phyloP scores from a whole-genome alignment of 1,284 basidiomycete species.

The Porogramme epimiltina region DNA sequence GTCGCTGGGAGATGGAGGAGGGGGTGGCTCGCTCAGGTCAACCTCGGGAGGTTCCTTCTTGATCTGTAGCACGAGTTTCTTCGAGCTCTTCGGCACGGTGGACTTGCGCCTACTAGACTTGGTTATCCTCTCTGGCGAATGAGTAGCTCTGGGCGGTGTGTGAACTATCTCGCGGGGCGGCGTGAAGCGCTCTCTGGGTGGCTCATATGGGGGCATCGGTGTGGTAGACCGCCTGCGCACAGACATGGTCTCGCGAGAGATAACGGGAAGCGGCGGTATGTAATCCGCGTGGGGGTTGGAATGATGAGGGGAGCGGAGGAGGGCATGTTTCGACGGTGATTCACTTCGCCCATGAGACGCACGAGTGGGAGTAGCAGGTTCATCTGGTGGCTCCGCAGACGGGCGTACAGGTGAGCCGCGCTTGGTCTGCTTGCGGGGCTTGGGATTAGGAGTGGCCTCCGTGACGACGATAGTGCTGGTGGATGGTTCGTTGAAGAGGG shows the following conservation, averaged over 20 bases:
- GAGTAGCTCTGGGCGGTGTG: slow-evolving; percentile 34
- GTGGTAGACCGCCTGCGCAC: slow-evolving; percentile 39
- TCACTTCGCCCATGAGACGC: slow-evolving; percentile 30
- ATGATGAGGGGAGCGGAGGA: slow-evolving; percentile 47
- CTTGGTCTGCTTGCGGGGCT: slow-evolving; percentile 56
- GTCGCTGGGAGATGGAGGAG: slow-evolving; percentile 72
- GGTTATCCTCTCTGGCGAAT: slow-evolving; percentile 24
- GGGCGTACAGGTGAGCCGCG: slow-evolving; percentile 35
- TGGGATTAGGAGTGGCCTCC: slow-evolving; percentile 58
- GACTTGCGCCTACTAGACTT: slow-evolving; percentile 42
- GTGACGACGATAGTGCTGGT: slow-evolving; percentile 22
- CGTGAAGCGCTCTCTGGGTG: slow-evolving; percentile 64
- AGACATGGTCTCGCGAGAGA: slow-evolving; percentile 23
- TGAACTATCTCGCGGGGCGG: slow-evolving; percentile 64
- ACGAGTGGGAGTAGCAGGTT: slow-evolving; percentile 27
- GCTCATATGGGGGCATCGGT: slow-evolving; percentile 62
- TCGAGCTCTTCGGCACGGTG: slow-evolving; percentile 28
- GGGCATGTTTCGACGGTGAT: slow-evolving; percentile 32
- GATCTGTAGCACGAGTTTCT: slow-evolving; percentile 38
- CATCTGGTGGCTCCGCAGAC: slow-evolving; percentile 14
- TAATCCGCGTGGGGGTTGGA: slow-evolving; percentile 54
- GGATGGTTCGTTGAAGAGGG: slow-evolving; percentile 9
- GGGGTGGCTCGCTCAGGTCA: slow-evolving; percentile 55
- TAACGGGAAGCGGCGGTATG: slow-evolving; percentile 37
- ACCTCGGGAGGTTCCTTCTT: slow-evolving; percentile 69